phyloP scores from a whole-genome alignment of 306 rosid species.

The Quillaja saponaria region DNA sequence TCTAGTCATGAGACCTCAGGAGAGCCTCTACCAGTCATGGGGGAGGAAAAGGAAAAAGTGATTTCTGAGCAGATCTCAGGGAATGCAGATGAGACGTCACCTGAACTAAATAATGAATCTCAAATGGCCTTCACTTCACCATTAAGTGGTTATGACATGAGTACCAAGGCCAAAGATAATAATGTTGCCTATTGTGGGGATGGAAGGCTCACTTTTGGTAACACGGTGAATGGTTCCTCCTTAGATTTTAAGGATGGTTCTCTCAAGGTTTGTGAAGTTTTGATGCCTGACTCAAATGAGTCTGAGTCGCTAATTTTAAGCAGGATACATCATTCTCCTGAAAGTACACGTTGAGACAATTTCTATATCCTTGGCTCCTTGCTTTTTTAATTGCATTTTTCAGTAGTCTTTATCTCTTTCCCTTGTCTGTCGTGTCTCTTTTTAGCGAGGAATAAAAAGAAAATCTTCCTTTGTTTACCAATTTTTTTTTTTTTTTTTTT shows the following conservation, averaged over 20 bases:
- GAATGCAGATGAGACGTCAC: conserved; percentile 37
- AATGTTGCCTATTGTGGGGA: conserved; percentile 31
- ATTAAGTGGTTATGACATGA: conserved; percentile 32
- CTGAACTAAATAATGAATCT: conserved; percentile 27
- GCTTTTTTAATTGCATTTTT: conserved; percentile 43
- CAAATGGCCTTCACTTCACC: conserved; percentile 21
- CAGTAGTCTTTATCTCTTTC: conserved; percentile 43
- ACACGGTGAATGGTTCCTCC: conserved; percentile 60
- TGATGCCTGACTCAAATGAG: conserved; percentile 90
- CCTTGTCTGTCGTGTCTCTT: conserved; percentile 42
- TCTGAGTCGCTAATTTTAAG: conserved; percentile 97
- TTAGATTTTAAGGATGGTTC: conserved; percentile 64
- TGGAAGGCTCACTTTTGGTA: conserved; percentile 55
- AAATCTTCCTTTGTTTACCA: conserved; percentile 29
- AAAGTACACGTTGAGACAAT: conserved; percentile 99
- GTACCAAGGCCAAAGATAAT: conserved; percentile 31
- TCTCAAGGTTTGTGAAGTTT: conserved; percentile 82
- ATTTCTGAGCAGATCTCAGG: conserved; percentile 42
- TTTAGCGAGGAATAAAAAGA: conserved; percentile 51
- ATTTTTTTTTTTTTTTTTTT: conserved; percentile 30
- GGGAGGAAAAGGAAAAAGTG: conserved; percentile 38
- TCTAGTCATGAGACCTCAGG: conserved; percentile 38
- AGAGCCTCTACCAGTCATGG: conserved; percentile 40
- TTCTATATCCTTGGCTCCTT: conserved; percentile 52
- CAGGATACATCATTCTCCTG: conserved; percentile 99